Evolutionary conservation across 306 rosid genomes (phyloP).

Genomic region (Elaeagnus macrophylla): DNA sequence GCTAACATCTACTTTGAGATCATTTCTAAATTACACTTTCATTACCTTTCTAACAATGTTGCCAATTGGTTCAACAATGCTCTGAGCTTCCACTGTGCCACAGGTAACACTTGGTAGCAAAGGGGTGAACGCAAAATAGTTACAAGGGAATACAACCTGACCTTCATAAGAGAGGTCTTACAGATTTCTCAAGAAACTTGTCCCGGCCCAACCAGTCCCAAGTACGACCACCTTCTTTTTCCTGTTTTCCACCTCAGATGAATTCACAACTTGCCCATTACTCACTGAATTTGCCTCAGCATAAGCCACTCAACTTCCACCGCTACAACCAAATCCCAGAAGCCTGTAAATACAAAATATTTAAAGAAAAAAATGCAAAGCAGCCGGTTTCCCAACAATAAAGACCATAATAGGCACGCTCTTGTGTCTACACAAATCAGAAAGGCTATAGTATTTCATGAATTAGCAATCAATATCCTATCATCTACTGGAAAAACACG

Average conservation of each 20-base stretch:
- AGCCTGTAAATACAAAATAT: too few species aligned
- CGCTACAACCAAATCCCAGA: conserved; percentile 34
- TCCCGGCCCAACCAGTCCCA: conserved; percentile 99
- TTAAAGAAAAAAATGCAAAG: too few species aligned
- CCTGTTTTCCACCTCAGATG: conserved; percentile 31
- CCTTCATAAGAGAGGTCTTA: conserved; percentile 58
- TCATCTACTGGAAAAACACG: too few species aligned
- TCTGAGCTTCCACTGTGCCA: conserved; percentile 89
- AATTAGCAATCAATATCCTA: too few species aligned
- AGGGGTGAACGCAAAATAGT: conserved; percentile 91
- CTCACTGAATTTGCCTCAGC: conserved; percentile 37
- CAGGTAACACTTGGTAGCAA: conserved; percentile 88
- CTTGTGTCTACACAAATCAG: too few species aligned
- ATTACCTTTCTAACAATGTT: conserved; percentile 66
- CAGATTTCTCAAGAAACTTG: conserved; percentile 78
- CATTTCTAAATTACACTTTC: background rate
- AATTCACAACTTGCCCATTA: conserved; percentile 7
- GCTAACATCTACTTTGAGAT: conserved; percentile 26
- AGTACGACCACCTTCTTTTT: conserved; percentile 83
- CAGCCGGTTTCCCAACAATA: too few species aligned
- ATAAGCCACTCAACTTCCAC: conserved; percentile 67
- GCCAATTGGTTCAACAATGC: conserved; percentile 88
- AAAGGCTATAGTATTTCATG: too few species aligned
- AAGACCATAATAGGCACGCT: too few species aligned
- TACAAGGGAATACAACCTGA: conserved; percentile 81